A percentile compares a stretch with the other conserved stretches of the same genome.
These are phyloP conservation scores for Grosmannia serpens DNA, from an alignment of 2,329 filamentous ascomycete genomes.

Conservation along the genomic window DNA sequence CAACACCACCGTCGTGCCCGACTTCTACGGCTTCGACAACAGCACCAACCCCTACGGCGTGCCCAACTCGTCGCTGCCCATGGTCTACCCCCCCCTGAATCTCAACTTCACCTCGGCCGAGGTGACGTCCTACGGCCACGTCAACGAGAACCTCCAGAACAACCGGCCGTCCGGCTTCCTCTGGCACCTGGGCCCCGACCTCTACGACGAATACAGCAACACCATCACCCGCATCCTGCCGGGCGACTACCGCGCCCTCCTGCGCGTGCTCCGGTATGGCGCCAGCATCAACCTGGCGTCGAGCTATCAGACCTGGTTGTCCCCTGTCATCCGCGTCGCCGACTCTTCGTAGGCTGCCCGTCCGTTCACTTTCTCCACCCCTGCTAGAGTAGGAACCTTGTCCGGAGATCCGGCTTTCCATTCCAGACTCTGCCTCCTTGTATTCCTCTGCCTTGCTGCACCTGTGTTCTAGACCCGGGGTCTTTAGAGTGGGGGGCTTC, in stretches of 20 bases:
- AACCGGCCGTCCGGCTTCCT: neutral
- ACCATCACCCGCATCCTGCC: neutral
- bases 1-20: neutral
- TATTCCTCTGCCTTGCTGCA: no score
- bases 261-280: neutral
- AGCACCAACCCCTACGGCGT: neutral
- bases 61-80: neutral
- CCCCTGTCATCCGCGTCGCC: neutral
- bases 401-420: no score
- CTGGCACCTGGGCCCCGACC: neutral
- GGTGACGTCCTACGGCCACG: neutral
- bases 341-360: neutral
- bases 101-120: neutral
- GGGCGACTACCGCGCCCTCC: neutral
- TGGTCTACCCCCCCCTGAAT: neutral
- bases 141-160: neutral
- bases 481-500: no score
- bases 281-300: neutral
- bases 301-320: neutral
- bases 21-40: neutral
- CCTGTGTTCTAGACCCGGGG: no score
- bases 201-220: neutral
- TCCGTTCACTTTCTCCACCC: no score
- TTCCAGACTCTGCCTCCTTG: no score
- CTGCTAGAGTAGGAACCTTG: no score